A percentile compares a stretch with the other conserved stretches of the same genome.
Evolutionary conservation across 257 asterid species (phyloP).

Genomic region (Thymus mandschuricus): DNA sequence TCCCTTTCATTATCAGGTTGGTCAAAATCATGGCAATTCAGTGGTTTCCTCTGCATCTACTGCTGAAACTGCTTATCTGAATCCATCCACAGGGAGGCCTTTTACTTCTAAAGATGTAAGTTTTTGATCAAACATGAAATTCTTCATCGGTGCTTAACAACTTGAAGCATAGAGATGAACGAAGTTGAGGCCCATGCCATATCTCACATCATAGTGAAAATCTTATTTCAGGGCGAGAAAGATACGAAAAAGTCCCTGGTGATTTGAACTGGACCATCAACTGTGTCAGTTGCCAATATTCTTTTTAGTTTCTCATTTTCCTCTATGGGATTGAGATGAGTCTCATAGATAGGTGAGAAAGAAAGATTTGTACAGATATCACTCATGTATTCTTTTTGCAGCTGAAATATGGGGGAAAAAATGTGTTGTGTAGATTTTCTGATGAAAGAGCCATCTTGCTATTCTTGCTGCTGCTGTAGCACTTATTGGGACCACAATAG

Average conservation of each 20-base stretch:
- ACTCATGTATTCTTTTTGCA: slow-evolving; percentile 40
- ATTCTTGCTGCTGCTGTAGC: background rate
- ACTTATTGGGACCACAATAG: no score
- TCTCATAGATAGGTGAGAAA: slow-evolving; percentile 44
- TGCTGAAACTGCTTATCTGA: slow-evolving; percentile 47
- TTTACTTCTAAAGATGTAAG: slow-evolving; percentile 57
- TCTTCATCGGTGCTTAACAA: no score
- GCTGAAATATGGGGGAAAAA: slow-evolving; percentile 15
- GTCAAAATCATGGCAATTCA: slow-evolving; percentile 51
- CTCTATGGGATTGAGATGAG: slow-evolving; percentile 21
- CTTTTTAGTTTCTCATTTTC: slow-evolving; percentile 12
- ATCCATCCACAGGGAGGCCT: slow-evolving; percentile 46
- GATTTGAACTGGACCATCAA: slow-evolving; percentile 43
- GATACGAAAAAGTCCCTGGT: slow-evolving; percentile 45
- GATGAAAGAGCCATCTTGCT: background rate
- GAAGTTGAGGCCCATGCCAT: background rate
- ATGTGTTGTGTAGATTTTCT: slow-evolving; percentile 19
- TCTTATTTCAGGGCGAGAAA: slow-evolving; percentile 57
- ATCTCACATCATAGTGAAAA: slow-evolving; percentile 17
- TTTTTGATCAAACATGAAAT: slow-evolving; percentile 4
- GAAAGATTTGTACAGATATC: slow-evolving; percentile 53
- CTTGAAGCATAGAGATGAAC: background rate
- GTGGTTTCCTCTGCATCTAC: slow-evolving; percentile 43
- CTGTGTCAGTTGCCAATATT: slow-evolving; percentile 19
- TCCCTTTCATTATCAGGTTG: slow-evolving; percentile 51